These are phyloP conservation scores for Colletotrichum tabaci DNA, from an alignment of 2,329 filamentous ascomycete species.

Conservation along the genomic window DNA sequence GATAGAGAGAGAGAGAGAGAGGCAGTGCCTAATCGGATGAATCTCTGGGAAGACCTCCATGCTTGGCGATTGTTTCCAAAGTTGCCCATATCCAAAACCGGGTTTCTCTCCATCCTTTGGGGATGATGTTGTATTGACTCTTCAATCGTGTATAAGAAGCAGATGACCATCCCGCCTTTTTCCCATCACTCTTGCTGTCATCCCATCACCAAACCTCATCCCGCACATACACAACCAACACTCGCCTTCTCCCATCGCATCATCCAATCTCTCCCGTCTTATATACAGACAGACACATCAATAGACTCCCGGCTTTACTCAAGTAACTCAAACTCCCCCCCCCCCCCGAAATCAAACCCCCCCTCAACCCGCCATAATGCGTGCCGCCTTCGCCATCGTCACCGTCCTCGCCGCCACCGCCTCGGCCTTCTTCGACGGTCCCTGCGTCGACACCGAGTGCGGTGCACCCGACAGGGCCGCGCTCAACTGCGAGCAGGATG, in stretches of 20 bases:
- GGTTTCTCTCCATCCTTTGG: too few relatives aligned
- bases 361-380: slow-evolving; percentile 16
- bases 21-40: neutral
- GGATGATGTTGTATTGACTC: too few relatives aligned
- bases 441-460: slow-evolving; percentile 29
- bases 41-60: neutral
- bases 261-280: slow-evolving; percentile 6
- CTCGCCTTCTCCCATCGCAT: neutral
- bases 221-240: slow-evolving; percentile 10
- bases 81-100: neutral
- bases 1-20: too few relatives aligned
- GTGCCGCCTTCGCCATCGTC: slow-evolving; percentile 25
- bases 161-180: slow-evolving; percentile 16
- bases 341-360: neutral
- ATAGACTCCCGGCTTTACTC: neutral
- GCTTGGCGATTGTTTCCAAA: slow-evolving; percentile 19
- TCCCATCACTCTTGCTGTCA: neutral
- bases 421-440: slow-evolving; percentile 35
- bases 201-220: slow-evolving; percentile 22
- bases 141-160: slow-evolving; percentile 29
- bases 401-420: slow-evolving; percentile 28
- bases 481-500: slow-evolving; percentile 34
- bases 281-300: neutral
- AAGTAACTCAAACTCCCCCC: neutral
- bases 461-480: slow-evolving; percentile 9